phyloP scores from a whole-genome alignment of 2,329 filamentous ascomycete species.

The Diaporthe ilicicola region DNA sequence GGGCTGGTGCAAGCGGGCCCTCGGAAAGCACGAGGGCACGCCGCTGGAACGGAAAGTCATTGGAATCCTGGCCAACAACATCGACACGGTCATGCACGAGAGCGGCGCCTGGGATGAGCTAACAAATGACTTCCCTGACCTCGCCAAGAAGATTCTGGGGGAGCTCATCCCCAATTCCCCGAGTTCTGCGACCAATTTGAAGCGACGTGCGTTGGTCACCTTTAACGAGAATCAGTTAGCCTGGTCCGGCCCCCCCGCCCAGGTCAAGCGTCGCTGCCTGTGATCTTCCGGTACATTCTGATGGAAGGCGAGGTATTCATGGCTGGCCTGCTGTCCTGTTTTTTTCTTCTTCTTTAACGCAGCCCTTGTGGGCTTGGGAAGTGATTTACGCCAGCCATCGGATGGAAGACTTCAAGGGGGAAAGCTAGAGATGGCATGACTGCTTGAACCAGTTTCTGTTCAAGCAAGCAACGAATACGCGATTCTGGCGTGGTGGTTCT shows the following conservation, averaged over 20 bases:
- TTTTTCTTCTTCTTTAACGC: no score
- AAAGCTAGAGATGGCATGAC: no score
- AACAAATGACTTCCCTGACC: not conserved
- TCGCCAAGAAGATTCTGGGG: conserved; percentile 1
- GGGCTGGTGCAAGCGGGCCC: not conserved
- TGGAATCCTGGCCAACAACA: not conserved
- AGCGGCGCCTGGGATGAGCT: conserved; percentile 7
- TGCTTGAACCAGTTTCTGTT: not conserved
- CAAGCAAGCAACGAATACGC: not conserved
- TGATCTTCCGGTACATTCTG: no score
- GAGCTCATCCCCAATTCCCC: not conserved
- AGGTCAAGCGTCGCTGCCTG: no score
- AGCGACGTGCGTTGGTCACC: not conserved
- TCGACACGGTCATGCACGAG: not conserved
- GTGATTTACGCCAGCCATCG: no score
- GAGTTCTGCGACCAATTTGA: not conserved
- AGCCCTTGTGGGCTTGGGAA: no score
- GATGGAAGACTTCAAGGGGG: no score
- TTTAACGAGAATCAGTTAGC: no score
- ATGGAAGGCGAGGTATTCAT: no score
- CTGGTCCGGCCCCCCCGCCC: no score
- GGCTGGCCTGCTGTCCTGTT: no score
- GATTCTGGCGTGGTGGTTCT: not conserved
- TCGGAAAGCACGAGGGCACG: not conserved
- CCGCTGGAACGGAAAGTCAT: not conserved